A percentile compares a stretch with the other conserved stretches of the same genome.
Evolutionary conservation across 108 stramenopile genomes (phyloP).

Genomic region (Skeletonema potamos): DNA sequence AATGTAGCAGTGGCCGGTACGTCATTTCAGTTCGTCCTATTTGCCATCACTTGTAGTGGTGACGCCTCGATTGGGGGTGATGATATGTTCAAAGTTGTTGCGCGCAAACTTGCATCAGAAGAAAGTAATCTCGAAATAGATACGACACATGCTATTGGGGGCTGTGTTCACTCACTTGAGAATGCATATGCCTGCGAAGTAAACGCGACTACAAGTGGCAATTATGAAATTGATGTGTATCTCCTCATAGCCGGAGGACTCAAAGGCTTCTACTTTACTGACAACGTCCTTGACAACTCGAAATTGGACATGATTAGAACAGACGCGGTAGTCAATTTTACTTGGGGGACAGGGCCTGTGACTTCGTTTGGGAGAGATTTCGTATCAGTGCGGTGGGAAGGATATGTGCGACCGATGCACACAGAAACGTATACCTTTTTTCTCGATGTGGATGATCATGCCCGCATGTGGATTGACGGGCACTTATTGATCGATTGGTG

Average conservation of each 20-base stretch:
- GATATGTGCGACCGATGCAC: constrained; percentile 17
- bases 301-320: constrained; percentile 23
- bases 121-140: not conserved
- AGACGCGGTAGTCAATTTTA: constrained; percentile 47
- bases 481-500: constrained; percentile 43
- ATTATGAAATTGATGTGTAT: constrained; percentile 35
- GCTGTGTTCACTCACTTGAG: constrained; percentile 24
- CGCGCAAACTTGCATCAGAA: constrained; percentile 7
- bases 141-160: constrained; percentile 17
- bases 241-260: constrained; percentile 43
- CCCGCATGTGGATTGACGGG: constrained; percentile 46
- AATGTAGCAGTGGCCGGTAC: not conserved
- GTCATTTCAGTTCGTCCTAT: constrained; percentile 24
- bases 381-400: constrained; percentile 46
- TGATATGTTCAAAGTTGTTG: constrained; percentile 33
- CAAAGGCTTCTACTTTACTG: constrained; percentile 44
- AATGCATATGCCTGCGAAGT: constrained; percentile 31
- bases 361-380: constrained; percentile 39
- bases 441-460: constrained; percentile 47
- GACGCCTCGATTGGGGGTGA: constrained; percentile 1
- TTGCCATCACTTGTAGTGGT: constrained; percentile 26
- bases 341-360: constrained; percentile 29
- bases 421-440: constrained; percentile 39
- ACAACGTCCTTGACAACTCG: constrained; percentile 29
- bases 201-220: constrained; percentile 24